A percentile compares a stretch with the other conserved stretches of the same genome.
phyloP scores from a whole-genome alignment of 441 rosid species.

The Pelargonium myrrhifolium region DNA sequence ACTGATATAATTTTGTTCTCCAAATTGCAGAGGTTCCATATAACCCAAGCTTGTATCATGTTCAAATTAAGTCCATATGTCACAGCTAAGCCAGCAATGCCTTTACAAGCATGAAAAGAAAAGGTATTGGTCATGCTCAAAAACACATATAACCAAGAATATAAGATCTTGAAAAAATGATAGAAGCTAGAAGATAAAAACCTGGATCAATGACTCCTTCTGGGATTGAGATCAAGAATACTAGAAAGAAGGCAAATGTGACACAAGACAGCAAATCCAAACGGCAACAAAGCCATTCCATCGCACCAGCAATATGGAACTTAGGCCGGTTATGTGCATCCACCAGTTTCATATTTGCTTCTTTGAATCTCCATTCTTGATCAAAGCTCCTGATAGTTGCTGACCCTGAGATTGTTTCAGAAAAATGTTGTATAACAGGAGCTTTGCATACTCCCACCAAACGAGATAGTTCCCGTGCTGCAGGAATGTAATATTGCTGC shows the following conservation, averaged over 20 bases:
- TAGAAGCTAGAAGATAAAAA: conserved; percentile 19
- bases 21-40: conserved; percentile 51
- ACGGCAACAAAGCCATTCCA: conserved; percentile 86
- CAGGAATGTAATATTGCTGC: conserved; percentile 72
- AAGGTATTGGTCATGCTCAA: conserved; percentile 3
- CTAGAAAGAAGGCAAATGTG: conserved; percentile 61
- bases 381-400: conserved; percentile 80
- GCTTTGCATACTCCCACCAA: conserved; percentile 74
- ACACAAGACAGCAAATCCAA: conserved; percentile 61
- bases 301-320: conserved; percentile 65
- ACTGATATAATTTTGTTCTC: conserved; percentile 86
- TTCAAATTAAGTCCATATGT: conserved; percentile 78
- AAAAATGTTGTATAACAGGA: conserved; percentile 77
- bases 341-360: conserved; percentile 49
- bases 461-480: conserved; percentile 75
- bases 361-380: conserved; percentile 59
- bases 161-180: background rate
- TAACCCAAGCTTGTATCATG: conserved; percentile 53
- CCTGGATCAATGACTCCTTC: conserved; percentile 72
- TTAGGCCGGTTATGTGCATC: conserved; percentile 72
- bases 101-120: conserved; percentile 24
- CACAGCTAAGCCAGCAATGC: conserved; percentile 79
- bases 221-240: conserved; percentile 59
- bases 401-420: conserved; percentile 79
- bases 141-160: background rate